Evolutionary conservation across 1,284 basidiomycete genomes (phyloP), one percentile per base, ranked within the genome.

Genomic region (Entoloma clypeatum): DNA sequence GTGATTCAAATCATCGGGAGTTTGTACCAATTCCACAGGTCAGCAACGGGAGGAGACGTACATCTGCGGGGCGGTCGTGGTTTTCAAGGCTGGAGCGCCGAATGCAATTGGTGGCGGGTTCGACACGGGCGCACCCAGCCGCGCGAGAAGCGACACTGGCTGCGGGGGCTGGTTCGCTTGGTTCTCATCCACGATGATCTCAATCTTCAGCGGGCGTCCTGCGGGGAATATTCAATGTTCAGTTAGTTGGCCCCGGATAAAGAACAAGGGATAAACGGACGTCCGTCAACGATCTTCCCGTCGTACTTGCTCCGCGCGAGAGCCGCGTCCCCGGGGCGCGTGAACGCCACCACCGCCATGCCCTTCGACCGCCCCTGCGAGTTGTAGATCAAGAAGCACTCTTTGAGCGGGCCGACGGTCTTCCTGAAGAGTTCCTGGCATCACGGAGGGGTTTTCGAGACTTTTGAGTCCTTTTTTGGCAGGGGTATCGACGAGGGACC

Each of bases 271-370:
- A 18, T 10, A 28, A 26, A 75, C 83, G 67, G 49, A 87, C 84
- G 74, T 43, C 79, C 80, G 55, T 87, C 84, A 11, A 87, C 75
- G 41, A 85, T 73, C 62, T 85, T 85, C 34, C 81, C 80, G 50
- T 87, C 68, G 55, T 84, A 87, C 60, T 81, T 85, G 22, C 62
- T 54, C 21, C 75, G 70, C 8, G 84, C 85, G 32, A 75, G 48
- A 2, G 57, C 61, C 5, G 85, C 85, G 58, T 86, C 81, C 1
- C 66, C 75, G 4, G 71, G 49, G 24, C 78, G 70, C 49, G 77
- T 70, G 54, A 87, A 87, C 1, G 66, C 53, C 2, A 87, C 78
- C 13, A 87, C 60, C 2, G 84, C 84, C 81, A 86, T 86, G 10
- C 84, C 84, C 53, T 82, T 84, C 35, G 83, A 82, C 41, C 67